phyloP scores from a whole-genome alignment of 305 asterid genomes.

The Caryopteris hybrid region DNA sequence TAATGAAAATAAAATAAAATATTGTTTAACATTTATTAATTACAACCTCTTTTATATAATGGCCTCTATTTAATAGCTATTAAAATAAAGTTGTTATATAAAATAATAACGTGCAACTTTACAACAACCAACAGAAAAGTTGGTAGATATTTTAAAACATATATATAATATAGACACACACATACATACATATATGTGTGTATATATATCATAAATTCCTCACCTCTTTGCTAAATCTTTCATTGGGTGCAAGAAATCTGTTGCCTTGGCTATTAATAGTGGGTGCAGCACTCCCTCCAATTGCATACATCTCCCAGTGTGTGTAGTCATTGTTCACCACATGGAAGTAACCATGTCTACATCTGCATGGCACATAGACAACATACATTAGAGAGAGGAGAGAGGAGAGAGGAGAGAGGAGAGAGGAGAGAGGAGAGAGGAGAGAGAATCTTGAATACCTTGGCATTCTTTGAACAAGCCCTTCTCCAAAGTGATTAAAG shows the following conservation, averaged over 20 bases:
- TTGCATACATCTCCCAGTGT: conserved; percentile 71
- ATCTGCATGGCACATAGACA: conserved; percentile 25
- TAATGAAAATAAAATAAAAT: no score
- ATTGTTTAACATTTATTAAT: no score
- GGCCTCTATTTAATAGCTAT: no score
- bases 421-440: background rate
- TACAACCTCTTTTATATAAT: no score
- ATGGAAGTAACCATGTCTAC: conserved; percentile 64
- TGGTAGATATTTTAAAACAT: background rate
- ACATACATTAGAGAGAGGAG: background rate
- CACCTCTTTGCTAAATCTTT: conserved; percentile 56
- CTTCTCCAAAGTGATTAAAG: conserved; percentile 69
- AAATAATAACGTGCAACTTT: no score
- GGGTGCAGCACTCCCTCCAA: conserved; percentile 68
- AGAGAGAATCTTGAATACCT: no score
- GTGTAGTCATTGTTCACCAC: conserved; percentile 75
- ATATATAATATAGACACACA: background rate
- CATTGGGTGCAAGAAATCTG: conserved; percentile 55
- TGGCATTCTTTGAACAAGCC: conserved; percentile 65
- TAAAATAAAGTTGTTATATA: no score
- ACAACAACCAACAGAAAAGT: background rate
- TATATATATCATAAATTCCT: conserved; percentile 6
- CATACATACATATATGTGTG: background rate
- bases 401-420: background rate
- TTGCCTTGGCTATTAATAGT: conserved; percentile 72